A percentile compares a stretch with the other conserved stretches of the same genome.
Conservation (phyloP, 495 filamentous ascomycete species). For the Aspergillus hancockii region DNA sequence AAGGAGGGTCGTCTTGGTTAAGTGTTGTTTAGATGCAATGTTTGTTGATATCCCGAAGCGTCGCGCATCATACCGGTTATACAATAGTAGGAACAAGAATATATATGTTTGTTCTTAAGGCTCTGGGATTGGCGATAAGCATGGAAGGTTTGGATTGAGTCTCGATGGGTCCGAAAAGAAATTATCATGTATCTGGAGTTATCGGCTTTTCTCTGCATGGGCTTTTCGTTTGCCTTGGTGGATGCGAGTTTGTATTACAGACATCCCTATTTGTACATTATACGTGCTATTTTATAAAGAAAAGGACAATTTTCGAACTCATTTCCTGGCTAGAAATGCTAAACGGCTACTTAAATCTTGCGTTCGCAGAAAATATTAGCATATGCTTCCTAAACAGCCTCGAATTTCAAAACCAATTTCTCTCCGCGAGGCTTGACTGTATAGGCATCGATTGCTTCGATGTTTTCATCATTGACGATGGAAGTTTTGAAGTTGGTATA, state of each 20-base stretch:
- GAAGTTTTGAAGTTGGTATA: conserved; percentile 68
- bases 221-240: conserved; percentile 9
- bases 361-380: background rate
- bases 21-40: background rate
- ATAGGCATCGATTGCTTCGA: conserved; percentile 68
- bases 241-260: conserved; percentile 1
- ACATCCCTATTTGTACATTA: conserved; percentile 10
- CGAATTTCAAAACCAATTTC: conserved; percentile 47
- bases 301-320: conserved; percentile 1
- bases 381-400: conserved; percentile 19
- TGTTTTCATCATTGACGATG: conserved; percentile 55
- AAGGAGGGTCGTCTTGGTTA: conserved; percentile 47
- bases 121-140: background rate
- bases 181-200: conserved; percentile 13
- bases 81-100: conserved; percentile 1
- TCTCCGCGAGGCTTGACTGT: conserved; percentile 57
- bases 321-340: background rate
- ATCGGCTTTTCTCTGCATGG: conserved; percentile 4
- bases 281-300: conserved; percentile 1
- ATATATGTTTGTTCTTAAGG: background rate
- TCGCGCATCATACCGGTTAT: background rate
- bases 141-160: background rate
- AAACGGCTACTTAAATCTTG: background rate
- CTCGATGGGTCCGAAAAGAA: conserved; percentile 1
- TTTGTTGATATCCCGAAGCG: conserved; percentile 10